Percentiles rank a stretch among this genome's conserved stretches.
phyloP scores from a whole-genome alignment of 108 stramenopile species.

The Schizochytrium sp. region DNA sequence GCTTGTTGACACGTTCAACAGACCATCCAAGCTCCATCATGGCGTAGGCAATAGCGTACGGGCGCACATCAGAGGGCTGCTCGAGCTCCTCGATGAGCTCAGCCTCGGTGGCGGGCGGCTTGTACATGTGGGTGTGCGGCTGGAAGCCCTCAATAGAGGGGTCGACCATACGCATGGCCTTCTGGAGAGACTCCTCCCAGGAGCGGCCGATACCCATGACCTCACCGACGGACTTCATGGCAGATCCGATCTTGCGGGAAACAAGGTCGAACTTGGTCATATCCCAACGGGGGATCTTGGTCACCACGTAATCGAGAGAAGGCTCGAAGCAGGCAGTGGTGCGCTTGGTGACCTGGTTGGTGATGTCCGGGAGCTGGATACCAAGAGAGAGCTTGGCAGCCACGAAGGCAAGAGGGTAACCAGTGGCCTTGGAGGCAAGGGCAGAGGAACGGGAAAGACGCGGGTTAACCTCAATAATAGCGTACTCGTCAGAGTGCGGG shows the following conservation, averaged over 20 bases:
- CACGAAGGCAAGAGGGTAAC: constrained; percentile 97
- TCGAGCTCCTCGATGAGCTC: constrained; percentile 82
- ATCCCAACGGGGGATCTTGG: constrained; percentile 98
- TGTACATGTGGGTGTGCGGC: constrained; percentile 64
- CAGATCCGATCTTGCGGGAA: constrained; percentile 89
- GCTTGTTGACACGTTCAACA: constrained; percentile 87
- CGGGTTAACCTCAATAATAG: constrained; percentile 98
- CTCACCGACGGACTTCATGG: constrained; percentile 98
- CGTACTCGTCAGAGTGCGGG: constrained; percentile 90
- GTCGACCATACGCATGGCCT: constrained; percentile 98
- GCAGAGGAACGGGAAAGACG: constrained; percentile 97
- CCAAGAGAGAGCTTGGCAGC: constrained; percentile 95
- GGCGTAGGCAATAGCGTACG: constrained; percentile 92
- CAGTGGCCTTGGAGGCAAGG: constrained; percentile 97
- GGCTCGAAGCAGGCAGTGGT: constrained; percentile 98
- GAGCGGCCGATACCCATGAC: constrained; percentile 99
- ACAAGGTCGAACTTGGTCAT: constrained; percentile 94
- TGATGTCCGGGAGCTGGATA: constrained; percentile 89
- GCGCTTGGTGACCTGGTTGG: constrained; percentile 92
- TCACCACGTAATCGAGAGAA: constrained; percentile 96
- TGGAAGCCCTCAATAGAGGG: constrained; percentile 86
- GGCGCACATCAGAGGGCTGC: constrained; percentile 88
- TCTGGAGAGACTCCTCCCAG: constrained; percentile 96
- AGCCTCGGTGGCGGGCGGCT: constrained; percentile 77
- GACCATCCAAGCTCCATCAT: constrained; percentile 86